A percentile compares a stretch with the other conserved stretches of the same genome.
phyloP scores from a whole-genome alignment of 163 green algal genomes.

The Chlorella variabilis region DNA sequence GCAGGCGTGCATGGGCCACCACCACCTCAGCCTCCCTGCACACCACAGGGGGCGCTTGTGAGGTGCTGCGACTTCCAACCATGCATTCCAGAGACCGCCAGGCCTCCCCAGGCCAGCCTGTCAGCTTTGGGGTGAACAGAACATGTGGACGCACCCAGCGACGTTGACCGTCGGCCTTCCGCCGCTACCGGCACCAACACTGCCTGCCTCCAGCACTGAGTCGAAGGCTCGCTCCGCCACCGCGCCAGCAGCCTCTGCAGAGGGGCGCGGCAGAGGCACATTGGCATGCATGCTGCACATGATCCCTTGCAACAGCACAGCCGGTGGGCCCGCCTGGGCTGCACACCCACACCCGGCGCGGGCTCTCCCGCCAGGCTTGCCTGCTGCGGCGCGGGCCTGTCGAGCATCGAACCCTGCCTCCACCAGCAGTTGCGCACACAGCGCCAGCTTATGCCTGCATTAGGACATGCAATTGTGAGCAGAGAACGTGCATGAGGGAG shows the following conservation, averaged over 20 bases:
- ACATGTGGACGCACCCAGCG: too few species aligned
- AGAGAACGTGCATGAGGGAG: too few species aligned
- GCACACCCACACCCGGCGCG: too few species aligned
- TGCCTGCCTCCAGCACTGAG: neutral
- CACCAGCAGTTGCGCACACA: neutral
- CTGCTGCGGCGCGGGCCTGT: neutral
- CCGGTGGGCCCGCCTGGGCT: too few species aligned
- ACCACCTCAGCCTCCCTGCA: constrained; percentile 11
- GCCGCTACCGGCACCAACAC: neutral
- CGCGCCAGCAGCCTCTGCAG: neutral
- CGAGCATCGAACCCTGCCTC: neutral
- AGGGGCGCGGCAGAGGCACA: too few species aligned
- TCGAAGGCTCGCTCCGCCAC: neutral
- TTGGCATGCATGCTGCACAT: neutral
- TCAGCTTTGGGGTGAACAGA: too few species aligned
- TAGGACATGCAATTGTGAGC: neutral
- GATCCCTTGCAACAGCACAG: too few species aligned
- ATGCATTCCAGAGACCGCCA: too few species aligned
- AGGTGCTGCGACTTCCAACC: too few species aligned
- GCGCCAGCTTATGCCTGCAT: constrained; percentile 14
- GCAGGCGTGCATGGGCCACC: neutral
- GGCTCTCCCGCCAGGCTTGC: neutral
- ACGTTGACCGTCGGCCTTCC: neutral
- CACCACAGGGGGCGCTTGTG: neutral
- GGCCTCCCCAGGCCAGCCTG: too few species aligned